A percentile compares a stretch with the other conserved stretches of the same genome.
These are phyloP conservation scores for Sporothrix luriei DNA, from an alignment of 2,329 filamentous ascomycete genomes.

Conservation along the genomic window DNA sequence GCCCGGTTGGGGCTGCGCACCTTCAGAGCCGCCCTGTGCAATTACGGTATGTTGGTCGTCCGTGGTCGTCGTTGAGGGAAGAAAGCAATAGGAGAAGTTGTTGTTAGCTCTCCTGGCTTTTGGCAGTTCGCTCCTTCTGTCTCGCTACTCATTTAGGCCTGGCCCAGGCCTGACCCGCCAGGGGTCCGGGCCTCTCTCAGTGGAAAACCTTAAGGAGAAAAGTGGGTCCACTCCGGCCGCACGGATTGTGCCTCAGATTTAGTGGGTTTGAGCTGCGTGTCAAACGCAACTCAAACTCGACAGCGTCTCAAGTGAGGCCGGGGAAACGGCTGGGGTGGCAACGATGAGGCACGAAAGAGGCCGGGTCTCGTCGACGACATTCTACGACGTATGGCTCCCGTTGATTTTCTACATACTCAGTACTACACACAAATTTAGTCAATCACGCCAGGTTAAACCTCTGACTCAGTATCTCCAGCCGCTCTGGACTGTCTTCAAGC, in stretches of 20 bases:
- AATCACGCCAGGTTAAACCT: background rate
- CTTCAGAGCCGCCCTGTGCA: background rate
- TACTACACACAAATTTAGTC: no score
- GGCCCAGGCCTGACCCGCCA: background rate
- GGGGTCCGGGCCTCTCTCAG: conserved; percentile 2
- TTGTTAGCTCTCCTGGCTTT: conserved; percentile 32
- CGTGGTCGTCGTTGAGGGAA: background rate
- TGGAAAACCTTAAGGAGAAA: conserved; percentile 29
- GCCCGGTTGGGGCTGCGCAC: conserved; percentile 2
- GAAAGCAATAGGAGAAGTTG: background rate
- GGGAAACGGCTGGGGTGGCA: conserved; percentile 21
- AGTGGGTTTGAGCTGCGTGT: conserved; percentile 23
- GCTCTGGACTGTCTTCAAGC: background rate
- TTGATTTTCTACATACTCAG: background rate
- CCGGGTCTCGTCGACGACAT: background rate
- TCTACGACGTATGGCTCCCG: background rate
- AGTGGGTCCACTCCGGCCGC: conserved; percentile 25
- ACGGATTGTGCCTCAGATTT: conserved; percentile 34
- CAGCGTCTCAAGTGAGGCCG: conserved; percentile 34
- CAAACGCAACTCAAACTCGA: conserved; percentile 37
- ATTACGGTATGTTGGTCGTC: conserved; percentile 1
- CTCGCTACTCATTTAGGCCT: background rate
- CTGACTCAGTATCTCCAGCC: background rate
- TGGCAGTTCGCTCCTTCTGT: background rate
- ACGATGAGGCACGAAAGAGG: background rate